Base-by-base conservation (phyloP, 2,329 filamentous ascomycete species). In the Phyllosticta paracitricarpa region DNA sequence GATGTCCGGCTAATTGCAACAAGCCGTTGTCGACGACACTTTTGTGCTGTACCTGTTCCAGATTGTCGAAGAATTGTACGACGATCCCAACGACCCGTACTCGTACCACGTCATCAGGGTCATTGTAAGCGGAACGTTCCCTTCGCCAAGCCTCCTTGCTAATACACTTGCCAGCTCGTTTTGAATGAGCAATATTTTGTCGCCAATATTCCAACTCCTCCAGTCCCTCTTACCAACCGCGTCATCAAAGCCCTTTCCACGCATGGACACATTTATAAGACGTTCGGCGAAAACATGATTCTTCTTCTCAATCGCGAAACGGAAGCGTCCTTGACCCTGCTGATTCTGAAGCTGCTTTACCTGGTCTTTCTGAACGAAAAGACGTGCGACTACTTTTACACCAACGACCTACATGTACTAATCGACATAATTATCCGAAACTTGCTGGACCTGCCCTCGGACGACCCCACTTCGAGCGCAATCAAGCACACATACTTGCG, bases 131-230 rank as follows among this genome's bases (percentile, higher is more conserved):
- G 7, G 9, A 2, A 17, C 22, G 22, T 9, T 52, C 14, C 78
- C 14, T 19, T 3, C 22, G 19, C 9, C 3, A 19, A 17, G 3
- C 17, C 3, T 2, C 33, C 33, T 24, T 25, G 40, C 2, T 40
- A 17, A 58, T 66, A 51, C 19, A 64, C 59, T 53, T 26, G 59
- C 57, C 66, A 96, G 90, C 83, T 99, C 68, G 92, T 97, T 28
- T 77, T 99, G 65, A 99, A 99, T 75, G 94, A 99, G 74, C 94
- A 99, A 75, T 99, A 97, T 75, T 96, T 99, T 89, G 86, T 97
- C 61, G 82, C 81, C 26, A 67, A 89, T 82, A 80, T 72, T 78
- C 54, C 64, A 69, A 66, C 73, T 68, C 66, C 72, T 68, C 66
- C 70, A 65, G 54, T 66, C 70, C 82, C 84, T 4, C 76, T 95